Conservation (phyloP, 176 grass and related monocot species). For the Juncus effusus region DNA sequence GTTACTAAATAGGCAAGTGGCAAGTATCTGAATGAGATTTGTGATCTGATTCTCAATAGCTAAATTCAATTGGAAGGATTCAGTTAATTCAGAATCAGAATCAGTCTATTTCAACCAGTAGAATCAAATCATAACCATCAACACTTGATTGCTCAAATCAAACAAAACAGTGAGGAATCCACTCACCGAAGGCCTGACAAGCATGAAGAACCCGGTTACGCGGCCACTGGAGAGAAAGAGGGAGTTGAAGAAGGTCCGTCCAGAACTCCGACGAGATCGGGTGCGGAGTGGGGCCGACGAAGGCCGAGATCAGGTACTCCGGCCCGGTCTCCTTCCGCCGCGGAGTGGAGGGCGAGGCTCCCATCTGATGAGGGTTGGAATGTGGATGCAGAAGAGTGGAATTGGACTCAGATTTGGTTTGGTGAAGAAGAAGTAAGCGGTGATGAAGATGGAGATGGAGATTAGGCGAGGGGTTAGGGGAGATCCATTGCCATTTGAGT, state of each 20-base stretch:
- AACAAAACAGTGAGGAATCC: not conserved
- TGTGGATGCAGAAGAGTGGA: no score
- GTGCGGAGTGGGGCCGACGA: conserved; percentile 69
- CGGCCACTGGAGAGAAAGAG: conserved; percentile 86
- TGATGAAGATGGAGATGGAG: conserved; percentile 5
- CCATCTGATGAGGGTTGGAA: conserved; percentile 36
- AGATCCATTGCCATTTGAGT: conserved; percentile 19
- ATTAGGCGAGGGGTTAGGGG: conserved; percentile 20
- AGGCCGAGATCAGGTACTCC: conserved; percentile 76
- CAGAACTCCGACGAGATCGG: conserved; percentile 91
- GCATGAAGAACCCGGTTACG: conserved; percentile 85
- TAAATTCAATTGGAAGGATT: conserved; percentile 14
- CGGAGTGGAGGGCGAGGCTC: conserved; percentile 83
- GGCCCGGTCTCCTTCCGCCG: conserved; percentile 34
- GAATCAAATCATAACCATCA: not conserved
- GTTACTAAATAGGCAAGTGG: not conserved
- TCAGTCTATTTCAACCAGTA: not conserved
- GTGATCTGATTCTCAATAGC: conserved; percentile 13
- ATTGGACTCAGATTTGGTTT: not conserved
- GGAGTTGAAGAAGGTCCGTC: conserved; percentile 84
- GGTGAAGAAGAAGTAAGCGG: not conserved
- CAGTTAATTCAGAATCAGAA: conserved; percentile 1
- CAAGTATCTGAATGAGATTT: not conserved
- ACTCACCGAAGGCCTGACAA: conserved; percentile 79
- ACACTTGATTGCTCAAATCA: conserved; percentile 1